A percentile compares a stretch with the other conserved stretches of the same genome.
These are phyloP conservation scores for Chalciporus chontae DNA, from an alignment of 768 basidiomycete genomes.

Conservation along the genomic window DNA sequence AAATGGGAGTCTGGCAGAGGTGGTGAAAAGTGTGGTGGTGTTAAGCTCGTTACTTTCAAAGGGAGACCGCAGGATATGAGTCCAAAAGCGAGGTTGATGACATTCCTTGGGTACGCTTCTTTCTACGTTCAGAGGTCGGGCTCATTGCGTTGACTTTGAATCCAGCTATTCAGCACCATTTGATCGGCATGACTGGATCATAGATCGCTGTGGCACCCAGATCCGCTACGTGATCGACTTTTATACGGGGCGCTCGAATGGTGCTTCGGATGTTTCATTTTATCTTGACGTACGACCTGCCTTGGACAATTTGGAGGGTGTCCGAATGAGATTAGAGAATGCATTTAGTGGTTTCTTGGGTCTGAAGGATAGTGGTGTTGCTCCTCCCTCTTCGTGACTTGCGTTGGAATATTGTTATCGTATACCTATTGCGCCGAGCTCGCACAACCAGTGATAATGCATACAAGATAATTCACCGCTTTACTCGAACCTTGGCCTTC, in stretches of 20 bases:
- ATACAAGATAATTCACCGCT: conserved; percentile 33
- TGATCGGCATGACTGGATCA: conserved; percentile 95
- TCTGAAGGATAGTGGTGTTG: conserved; percentile 14
- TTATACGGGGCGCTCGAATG: conserved; percentile 73
- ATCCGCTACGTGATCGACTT: conserved; percentile 98
- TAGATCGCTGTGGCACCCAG: conserved; percentile 87
- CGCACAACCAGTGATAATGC: conserved; percentile 11
- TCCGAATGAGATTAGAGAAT: conserved; percentile 70
- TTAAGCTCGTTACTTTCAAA: conserved; percentile 86
- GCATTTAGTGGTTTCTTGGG: conserved; percentile 44
- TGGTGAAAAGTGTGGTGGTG: conserved; percentile 75
- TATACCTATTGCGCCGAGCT: conserved; percentile 8
- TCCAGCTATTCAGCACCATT: conserved; percentile 89
- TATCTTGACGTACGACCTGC: conserved; percentile 94
- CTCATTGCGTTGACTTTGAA: background rate
- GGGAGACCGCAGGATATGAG: conserved; percentile 80
- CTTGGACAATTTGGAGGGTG: conserved; percentile 90
- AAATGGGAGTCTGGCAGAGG: conserved; percentile 82
- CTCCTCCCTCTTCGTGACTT: conserved; percentile 13
- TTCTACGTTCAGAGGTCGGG: background rate
- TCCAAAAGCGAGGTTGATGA: conserved; percentile 78
- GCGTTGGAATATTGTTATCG: background rate
- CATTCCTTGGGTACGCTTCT: conserved; percentile 73
- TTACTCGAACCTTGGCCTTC: conserved; percentile 49
- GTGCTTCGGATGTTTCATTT: conserved; percentile 66